A percentile compares a stretch with the other conserved stretches of the same genome.
phyloP scores from a whole-genome alignment of 2,329 filamentous ascomycete species.

The Stachybotrys chlorohalonatus region DNA sequence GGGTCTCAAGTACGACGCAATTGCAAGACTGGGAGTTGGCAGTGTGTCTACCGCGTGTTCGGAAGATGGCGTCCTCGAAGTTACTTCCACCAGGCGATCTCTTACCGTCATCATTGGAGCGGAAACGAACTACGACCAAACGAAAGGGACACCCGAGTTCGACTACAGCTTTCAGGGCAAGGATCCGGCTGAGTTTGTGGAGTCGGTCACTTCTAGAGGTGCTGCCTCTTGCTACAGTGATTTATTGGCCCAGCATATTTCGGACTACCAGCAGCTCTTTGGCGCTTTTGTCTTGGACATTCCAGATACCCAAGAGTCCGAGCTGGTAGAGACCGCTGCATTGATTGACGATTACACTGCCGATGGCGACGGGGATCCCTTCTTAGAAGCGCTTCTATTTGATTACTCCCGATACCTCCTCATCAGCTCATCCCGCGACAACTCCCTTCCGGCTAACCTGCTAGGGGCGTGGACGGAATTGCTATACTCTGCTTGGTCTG shows the following conservation, averaged over 20 bases:
- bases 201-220: slow-evolving; percentile 21
- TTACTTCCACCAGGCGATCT: not conserved
- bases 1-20: slow-evolving; percentile 34
- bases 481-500: slow-evolving; percentile 31
- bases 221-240: slow-evolving; percentile 18
- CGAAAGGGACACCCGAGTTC: slow-evolving; percentile 31
- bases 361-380: slow-evolving; percentile 34
- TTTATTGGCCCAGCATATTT: slow-evolving; percentile 24
- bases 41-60: slow-evolving; percentile 8
- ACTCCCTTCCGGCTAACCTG: slow-evolving; percentile 45
- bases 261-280: slow-evolving; percentile 30
- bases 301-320: slow-evolving; percentile 32
- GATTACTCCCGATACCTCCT: slow-evolving; percentile 45
- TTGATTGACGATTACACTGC: not conserved
- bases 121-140: slow-evolving; percentile 40
- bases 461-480: slow-evolving; percentile 46
- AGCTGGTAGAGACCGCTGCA: slow-evolving; percentile 24
- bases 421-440: slow-evolving; percentile 41
- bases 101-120: slow-evolving; percentile 31
- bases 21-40: slow-evolving; percentile 13
- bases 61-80: not conserved
- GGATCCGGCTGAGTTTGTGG: slow-evolving; percentile 31
- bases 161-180: slow-evolving; percentile 38
- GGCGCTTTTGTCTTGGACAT: slow-evolving; percentile 31
- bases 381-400: slow-evolving; percentile 42